Evolutionary conservation across 495 filamentous ascomycete genomes (phyloP).

Genomic region (Hypoxylon trugodes): DNA sequence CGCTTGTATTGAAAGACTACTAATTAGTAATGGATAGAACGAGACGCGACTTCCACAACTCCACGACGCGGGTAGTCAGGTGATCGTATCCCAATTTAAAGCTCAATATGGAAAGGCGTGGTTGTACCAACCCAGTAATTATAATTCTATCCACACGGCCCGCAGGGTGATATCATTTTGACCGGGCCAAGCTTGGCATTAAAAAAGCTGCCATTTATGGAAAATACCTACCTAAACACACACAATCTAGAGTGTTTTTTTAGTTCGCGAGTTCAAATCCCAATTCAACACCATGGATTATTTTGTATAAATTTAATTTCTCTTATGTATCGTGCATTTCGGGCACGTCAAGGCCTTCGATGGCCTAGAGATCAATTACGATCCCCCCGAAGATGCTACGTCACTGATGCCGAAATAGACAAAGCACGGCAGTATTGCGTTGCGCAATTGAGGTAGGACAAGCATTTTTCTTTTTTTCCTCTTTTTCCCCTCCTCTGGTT

Average conservation of each 20-base stretch:
- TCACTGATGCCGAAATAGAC: slow-evolving; percentile 51
- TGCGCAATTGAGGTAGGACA: slow-evolving; percentile 54
- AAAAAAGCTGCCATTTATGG: slow-evolving; percentile 1
- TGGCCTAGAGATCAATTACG: slow-evolving; percentile 27
- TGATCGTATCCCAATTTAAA: slow-evolving; percentile 37
- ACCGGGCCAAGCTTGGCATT: not conserved
- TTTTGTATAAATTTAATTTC: slow-evolving; percentile 22
- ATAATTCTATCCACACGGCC: too few relatives aligned
- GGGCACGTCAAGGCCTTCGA: slow-evolving; percentile 31
- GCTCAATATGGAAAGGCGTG: not conserved
- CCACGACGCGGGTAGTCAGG: slow-evolving; percentile 27
- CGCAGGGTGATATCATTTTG: slow-evolving; percentile 31
- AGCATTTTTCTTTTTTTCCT: too few relatives aligned
- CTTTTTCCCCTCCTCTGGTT: too few relatives aligned
- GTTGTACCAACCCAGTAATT: too few relatives aligned
- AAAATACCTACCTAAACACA: not conserved
- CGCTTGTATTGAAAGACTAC: not conserved
- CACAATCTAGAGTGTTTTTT: not conserved
- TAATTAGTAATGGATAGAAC: slow-evolving; percentile 28
- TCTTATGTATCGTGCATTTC: slow-evolving; percentile 42
- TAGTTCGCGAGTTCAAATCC: not conserved
- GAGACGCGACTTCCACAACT: slow-evolving; percentile 29
- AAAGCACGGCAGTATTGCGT: slow-evolving; percentile 59
- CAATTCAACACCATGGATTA: slow-evolving; percentile 21
- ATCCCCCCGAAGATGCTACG: slow-evolving; percentile 33